Evolutionary conservation across 2,329 filamentous ascomycete species (phyloP).

Genomic region (Colletotrichum truncatum): DNA sequence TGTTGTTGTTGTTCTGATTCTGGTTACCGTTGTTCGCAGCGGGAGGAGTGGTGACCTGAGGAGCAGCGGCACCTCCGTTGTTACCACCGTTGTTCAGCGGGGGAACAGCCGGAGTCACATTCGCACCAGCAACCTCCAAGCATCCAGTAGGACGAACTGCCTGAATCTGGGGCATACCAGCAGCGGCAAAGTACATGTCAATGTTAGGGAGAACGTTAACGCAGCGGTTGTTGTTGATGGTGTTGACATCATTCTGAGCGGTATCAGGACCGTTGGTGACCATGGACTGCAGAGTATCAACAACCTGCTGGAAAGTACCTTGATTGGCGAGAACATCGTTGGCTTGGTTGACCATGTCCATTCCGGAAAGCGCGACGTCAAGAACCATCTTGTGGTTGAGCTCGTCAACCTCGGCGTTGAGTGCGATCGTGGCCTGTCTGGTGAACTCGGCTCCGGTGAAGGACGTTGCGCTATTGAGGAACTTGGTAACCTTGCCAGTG

Average conservation of each 20-base stretch:
- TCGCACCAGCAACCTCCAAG: conserved; percentile 29
- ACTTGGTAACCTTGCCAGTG: conserved; percentile 34
- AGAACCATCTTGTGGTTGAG: conserved; percentile 35
- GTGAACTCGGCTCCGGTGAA: conserved; percentile 33
- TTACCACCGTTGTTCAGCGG: neutral
- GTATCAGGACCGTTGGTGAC: conserved; percentile 33
- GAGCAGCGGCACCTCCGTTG: neutral
- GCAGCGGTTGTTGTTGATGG: conserved; percentile 35
- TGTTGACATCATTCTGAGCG: conserved; percentile 32
- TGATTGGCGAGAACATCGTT: conserved; percentile 32
- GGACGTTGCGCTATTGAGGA: conserved; percentile 32
- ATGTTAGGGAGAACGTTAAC: conserved; percentile 36
- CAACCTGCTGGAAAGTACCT: conserved; percentile 34
- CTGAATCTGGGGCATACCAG: conserved; percentile 25
- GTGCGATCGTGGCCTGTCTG: conserved; percentile 33
- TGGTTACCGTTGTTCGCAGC: neutral
- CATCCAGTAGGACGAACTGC: conserved; percentile 32
- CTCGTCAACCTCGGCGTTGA: conserved; percentile 35
- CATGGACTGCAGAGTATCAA: conserved; percentile 33
- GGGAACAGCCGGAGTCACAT: conserved; percentile 14
- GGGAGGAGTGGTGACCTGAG: neutral
- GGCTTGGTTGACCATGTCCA: conserved; percentile 26
- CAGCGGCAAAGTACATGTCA: conserved; percentile 35
- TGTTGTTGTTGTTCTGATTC: neutral
- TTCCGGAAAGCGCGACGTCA: conserved; percentile 26